phyloP scores from a whole-genome alignment of 2,329 filamentous ascomycete genomes.

The Davidsoniella virescens region DNA sequence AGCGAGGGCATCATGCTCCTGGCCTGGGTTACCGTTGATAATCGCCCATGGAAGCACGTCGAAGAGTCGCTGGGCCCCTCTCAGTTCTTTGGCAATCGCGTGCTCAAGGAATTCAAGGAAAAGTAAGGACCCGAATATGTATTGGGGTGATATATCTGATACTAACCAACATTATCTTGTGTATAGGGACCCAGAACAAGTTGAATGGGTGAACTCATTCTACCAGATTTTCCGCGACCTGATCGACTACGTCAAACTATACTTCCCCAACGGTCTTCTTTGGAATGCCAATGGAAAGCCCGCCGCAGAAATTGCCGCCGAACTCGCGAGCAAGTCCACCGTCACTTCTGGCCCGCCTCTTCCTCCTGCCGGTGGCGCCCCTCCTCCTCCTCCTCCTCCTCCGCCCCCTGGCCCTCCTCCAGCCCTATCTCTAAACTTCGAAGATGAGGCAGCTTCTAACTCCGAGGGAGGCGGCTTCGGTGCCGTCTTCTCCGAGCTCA shows the following conservation, averaged over 20 bases:
- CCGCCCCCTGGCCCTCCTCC: constrained; percentile 58
- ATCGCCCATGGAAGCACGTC: constrained; percentile 71
- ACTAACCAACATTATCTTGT: constrained; percentile 3
- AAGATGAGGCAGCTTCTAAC: constrained; percentile 23
- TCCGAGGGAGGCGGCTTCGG: constrained; percentile 48
- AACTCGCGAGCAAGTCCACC: constrained; percentile 31
- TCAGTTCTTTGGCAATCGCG: constrained; percentile 88
- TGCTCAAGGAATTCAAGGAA: constrained; percentile 79
- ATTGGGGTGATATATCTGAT: background rate
- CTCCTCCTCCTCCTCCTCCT: constrained; percentile 46
- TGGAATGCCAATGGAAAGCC: constrained; percentile 75
- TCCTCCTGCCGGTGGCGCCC: constrained; percentile 21
- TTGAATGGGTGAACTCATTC: constrained; percentile 85
- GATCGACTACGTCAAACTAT: constrained; percentile 66
- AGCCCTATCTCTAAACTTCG: constrained; percentile 41
- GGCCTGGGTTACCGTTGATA: constrained; percentile 77
- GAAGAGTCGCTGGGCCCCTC: constrained; percentile 68
- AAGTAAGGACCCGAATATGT: constrained; percentile 24
- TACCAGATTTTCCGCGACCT: constrained; percentile 80
- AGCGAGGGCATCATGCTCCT: constrained; percentile 80
- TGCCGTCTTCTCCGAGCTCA: constrained; percentile 83
- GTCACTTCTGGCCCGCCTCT: constrained; percentile 33
- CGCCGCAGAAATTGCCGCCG: constrained; percentile 47
- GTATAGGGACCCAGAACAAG: constrained; percentile 58
- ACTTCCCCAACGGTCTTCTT: constrained; percentile 60